These are phyloP conservation scores for Claviceps sp. DNA, from an alignment of 2,329 filamentous ascomycete genomes.

Conservation along the genomic window DNA sequence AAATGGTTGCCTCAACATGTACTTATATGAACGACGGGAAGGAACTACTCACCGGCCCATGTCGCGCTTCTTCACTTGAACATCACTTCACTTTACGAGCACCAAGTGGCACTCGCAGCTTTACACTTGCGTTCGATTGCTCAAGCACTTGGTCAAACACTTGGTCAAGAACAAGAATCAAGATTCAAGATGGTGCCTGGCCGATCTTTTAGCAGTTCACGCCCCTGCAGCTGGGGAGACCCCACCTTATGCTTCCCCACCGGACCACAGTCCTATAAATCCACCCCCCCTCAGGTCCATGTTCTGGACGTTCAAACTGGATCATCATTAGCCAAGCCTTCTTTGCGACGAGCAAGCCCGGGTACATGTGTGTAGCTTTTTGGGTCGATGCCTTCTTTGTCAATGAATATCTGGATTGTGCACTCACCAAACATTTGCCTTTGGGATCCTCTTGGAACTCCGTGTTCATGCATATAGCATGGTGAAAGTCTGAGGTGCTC, in stretches of 20 bases:
- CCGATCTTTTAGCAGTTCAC: neutral
- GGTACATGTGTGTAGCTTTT: neutral
- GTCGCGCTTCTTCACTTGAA: neutral
- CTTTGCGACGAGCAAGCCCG: neutral
- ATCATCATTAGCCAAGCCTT: neutral
- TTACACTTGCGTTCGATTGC: neutral
- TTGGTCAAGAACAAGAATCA: too few relatives aligned
- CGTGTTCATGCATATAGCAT: constrained; percentile 22
- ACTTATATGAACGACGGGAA: neutral
- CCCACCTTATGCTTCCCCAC: constrained; percentile 1
- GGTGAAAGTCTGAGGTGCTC: constrained; percentile 12
- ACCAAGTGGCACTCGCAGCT: neutral
- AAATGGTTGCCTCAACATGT: neutral
- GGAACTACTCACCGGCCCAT: neutral
- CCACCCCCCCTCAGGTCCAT: constrained; percentile 1
- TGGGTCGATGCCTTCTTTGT: constrained; percentile 5
- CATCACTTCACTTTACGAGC: neutral
- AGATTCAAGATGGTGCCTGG: neutral
- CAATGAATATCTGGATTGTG: constrained; percentile 7
- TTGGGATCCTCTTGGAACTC: constrained; percentile 21
- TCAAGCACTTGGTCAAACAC: neutral
- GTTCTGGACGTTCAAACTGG: neutral
- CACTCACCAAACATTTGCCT: constrained; percentile 12
- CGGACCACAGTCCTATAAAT: neutral
- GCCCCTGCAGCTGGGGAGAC: neutral